These are phyloP conservation scores for Paecilomyces fulvus DNA, from an alignment of 2,329 filamentous ascomycete genomes.

Conservation along the genomic window DNA sequence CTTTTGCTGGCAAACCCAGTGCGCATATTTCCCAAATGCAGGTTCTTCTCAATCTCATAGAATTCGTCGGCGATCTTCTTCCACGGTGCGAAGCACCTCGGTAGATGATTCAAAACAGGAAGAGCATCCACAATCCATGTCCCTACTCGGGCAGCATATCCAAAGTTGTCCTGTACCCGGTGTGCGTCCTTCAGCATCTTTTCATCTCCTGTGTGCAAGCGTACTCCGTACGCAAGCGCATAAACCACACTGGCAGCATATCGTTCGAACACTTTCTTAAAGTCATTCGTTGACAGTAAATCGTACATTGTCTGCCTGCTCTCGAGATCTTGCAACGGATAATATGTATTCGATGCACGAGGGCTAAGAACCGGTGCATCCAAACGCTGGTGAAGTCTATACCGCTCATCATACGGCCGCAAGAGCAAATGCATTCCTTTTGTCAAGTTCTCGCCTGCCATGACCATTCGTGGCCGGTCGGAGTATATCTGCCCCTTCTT, in stretches of 20 bases:
- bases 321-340: conserved; percentile 39
- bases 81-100: conserved; percentile 24
- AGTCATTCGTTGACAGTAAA: conserved; percentile 31
- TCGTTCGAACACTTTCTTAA: conserved; percentile 40
- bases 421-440: conserved; percentile 34
- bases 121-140: conserved; percentile 36
- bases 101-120: conserved; percentile 35
- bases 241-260: conserved; percentile 44
- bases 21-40: conserved; percentile 12
- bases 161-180: conserved; percentile 41
- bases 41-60: conserved; percentile 10
- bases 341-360: conserved; percentile 25
- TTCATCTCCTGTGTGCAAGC: conserved; percentile 34
- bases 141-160: conserved; percentile 37
- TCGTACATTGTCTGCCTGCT: conserved; percentile 38
- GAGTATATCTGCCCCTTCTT: conserved; percentile 46
- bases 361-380: conserved; percentile 26
- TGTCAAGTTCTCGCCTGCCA: conserved; percentile 40
- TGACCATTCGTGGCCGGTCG: conserved; percentile 43
- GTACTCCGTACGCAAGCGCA: conserved; percentile 43
- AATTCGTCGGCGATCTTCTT: conserved; percentile 22
- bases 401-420: conserved; percentile 34
- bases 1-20: conserved; percentile 4
- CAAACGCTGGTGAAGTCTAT: conserved; percentile 32
- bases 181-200: conserved; percentile 38